Base-by-base conservation (phyloP, 306 rosid genomes). In the Rosa rugosa region DNA sequence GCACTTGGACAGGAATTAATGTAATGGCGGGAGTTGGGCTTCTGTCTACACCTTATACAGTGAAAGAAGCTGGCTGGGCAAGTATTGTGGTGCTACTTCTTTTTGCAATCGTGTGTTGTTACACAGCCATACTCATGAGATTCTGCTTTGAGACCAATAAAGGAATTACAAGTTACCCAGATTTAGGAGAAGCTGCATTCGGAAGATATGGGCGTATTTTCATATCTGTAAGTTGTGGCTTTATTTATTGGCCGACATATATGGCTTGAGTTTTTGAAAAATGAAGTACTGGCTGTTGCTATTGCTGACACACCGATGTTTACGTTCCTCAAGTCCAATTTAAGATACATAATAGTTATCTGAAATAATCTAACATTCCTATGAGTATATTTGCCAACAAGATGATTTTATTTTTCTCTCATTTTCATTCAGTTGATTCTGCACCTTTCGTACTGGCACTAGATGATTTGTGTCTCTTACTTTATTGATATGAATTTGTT, bases 21-120 rank as follows among this genome's bases (percentile, higher is more conserved):
- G 92, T 94, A 71, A 77, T 94, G 94, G 96, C 90, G 65, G 97
- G 97, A 62, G 90, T 94, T 38, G 96, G 97, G 36, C 92, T 91
- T 75, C 92, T 94, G 41, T 94, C 96, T 16, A 77, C 94, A 27
- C 97, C 97, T 75, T 86, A 45, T 66, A 89, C 96, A 0, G 72
- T 90, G 83, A 85, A 79, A 73, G 88, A 94, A 89, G 97, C 89
- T 62, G 98, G 98, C 25, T 91, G 97, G 98, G 87, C 86, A 4
- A 81, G 98, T 80, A 9, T 91, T 87, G 57, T 41, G 20, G 94
- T 94, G 79, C 82, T 93, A 64, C 59, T 89, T 77, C 14, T 89
- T 36, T 94, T 91, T 70, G 96, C 91, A 75, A 80, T 87, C 50
- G 69, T 90, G n/a, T 91, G 98, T 80, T 91, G 89, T 76, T 91